Percentiles rank a stretch among this genome's conserved stretches.
Conservation (phyloP, 78 protist species). For the Pelomyxa schiedti region DNA sequence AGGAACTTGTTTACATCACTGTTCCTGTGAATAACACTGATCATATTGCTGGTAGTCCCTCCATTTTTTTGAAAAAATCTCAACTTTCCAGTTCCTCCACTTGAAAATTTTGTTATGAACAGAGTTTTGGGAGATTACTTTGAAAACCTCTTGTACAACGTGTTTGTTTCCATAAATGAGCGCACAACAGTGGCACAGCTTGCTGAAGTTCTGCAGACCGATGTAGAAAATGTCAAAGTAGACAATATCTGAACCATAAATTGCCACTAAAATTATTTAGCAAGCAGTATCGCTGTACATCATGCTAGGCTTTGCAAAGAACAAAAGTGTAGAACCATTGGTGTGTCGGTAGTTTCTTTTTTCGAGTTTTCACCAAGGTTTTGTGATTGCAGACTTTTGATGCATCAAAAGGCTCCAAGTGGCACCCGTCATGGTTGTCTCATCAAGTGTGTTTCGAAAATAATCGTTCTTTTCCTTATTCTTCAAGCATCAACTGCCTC, state of each 20-base stretch:
- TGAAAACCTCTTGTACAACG: constrained; percentile 75
- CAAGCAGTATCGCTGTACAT: constrained; percentile 66
- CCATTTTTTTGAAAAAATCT: neutral
- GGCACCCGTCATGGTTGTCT: constrained; percentile 24
- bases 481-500: too few species aligned
- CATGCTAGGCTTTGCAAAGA: constrained; percentile 80
- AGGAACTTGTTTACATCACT: constrained; percentile 33
- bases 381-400: constrained; percentile 1
- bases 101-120: constrained; percentile 88
- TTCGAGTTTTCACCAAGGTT: neutral
- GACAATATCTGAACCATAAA: neutral
- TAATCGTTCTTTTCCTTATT: neutral
- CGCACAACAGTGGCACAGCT: constrained; percentile 67
- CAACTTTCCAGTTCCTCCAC: constrained; percentile 64
- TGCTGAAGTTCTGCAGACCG: constrained; percentile 41
- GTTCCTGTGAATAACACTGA: constrained; percentile 40
- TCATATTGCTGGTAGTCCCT: neutral
- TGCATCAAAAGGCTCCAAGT: neutral
- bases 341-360: too few species aligned
- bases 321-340: constrained; percentile 53
- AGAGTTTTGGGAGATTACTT: constrained; percentile 62
- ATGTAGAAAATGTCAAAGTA: constrained; percentile 36
- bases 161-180: constrained; percentile 84
- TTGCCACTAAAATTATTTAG: neutral
- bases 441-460: constrained; percentile 2